A percentile compares a stretch with the other conserved stretches of the same genome.
Evolutionary conservation across 139 green algal genomes (phyloP).

Genomic region (Asterochloris erici): DNA sequence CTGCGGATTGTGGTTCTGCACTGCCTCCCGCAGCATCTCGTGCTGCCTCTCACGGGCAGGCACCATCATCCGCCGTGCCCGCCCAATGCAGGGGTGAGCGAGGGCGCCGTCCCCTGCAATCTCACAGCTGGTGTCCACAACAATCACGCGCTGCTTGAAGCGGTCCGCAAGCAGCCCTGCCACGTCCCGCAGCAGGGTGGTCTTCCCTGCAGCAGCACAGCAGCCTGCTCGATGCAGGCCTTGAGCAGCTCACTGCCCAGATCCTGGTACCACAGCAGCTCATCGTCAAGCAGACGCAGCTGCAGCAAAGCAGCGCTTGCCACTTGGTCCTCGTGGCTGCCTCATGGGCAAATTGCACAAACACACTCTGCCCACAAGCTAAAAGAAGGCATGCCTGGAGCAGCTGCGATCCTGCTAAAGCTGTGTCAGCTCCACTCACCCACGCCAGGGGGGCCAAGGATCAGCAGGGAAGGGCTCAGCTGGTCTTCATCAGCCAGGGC

Average conservation of each 20-base stretch:
- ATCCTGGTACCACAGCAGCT: neutral
- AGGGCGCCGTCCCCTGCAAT: constrained; percentile 37
- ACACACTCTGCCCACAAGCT: too few species aligned
- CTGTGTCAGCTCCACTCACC: neutral
- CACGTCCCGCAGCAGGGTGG: constrained; percentile 50
- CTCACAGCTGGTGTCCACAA: constrained; percentile 52
- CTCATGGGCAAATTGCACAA: too few species aligned
- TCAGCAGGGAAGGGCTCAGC: neutral
- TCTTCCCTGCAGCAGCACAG: constrained; percentile 44
- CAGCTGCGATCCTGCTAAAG: neutral
- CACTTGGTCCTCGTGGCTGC: too few species aligned
- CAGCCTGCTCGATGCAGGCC: neutral
- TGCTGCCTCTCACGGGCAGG: constrained; percentile 20
- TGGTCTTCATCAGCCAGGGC: neutral
- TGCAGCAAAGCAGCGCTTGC: too few species aligned
- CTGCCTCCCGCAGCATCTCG: constrained; percentile 38
- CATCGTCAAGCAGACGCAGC: too few species aligned
- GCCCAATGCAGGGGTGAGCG: constrained; percentile 52
- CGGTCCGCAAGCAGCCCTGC: constrained; percentile 31
- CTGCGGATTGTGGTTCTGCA: constrained; percentile 56
- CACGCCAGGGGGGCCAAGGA: neutral
- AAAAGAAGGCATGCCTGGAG: too few species aligned
- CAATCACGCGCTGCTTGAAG: constrained; percentile 46
- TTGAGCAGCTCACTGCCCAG: neutral
- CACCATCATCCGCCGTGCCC: constrained; percentile 39